Base-by-base conservation (phyloP, 2,329 filamentous ascomycete genomes). In the Fusarium sp. region DNA sequence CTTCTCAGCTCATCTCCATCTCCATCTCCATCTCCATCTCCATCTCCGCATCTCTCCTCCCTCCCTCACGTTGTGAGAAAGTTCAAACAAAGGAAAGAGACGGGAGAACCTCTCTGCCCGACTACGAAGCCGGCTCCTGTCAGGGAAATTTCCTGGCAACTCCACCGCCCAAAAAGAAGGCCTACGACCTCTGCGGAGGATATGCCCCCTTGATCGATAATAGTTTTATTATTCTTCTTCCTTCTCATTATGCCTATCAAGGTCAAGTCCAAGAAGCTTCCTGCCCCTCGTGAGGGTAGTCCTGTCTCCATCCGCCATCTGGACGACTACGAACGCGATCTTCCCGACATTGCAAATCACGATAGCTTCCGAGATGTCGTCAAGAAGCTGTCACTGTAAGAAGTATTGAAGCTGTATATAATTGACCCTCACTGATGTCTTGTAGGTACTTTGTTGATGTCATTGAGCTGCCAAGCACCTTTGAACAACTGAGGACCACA, bases 401-500 rank as follows among this genome's bases (percentile, higher is more conserved):
- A 72, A 5, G 3, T 11, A 11, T 15, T 31, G 3, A 14, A 2
- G 14, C 31, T 1, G 6, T 6, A 14, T 8, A 27, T 13, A 43
- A 55, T 55, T 45, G 47, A 36, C 29, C 6, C 29, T 50, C 29
- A 31, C 61, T 63, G 43, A 58, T 36, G 49, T n/a, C 40, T 25
- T 33, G 1, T 37, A 91, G 88, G 52, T 91, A 87, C 75, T 85
- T 92, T 63, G 81, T 84, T 58, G 85, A 89, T 58, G 86, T 86
- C 21, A 83, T 93, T 55, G 83, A 85, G 50, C 79, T 89, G 43
- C 90, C 91, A 17, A 87, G 87, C 74, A 90, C 87, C 15, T 93
- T 93, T 78, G 91, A 94, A 74, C 90, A 93, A 76, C 82, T 93
- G 11, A 84, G 90, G 46, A 90, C 88, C 8, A 90, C 88, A 2